Percentiles rank a stretch among this genome's conserved stretches.
Evolutionary conservation across 306 rosid genomes (phyloP).

Genomic region (Adenanthera pavonina): DNA sequence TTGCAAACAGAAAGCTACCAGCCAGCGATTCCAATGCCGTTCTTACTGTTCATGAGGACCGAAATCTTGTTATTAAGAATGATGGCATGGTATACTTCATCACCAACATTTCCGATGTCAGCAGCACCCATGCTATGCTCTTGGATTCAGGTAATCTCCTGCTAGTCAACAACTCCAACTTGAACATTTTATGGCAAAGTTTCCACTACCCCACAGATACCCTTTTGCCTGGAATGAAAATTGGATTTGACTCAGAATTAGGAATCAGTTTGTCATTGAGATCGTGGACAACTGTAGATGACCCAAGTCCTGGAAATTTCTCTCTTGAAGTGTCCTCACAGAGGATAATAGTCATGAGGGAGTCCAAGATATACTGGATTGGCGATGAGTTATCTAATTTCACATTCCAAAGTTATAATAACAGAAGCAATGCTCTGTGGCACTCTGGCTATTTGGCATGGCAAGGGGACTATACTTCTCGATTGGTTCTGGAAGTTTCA

Average conservation of each 20-base stretch:
- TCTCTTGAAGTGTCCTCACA: not conserved
- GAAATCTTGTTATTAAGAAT: slow-evolving; percentile 27
- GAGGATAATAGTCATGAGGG: not conserved
- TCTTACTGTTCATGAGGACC: not conserved
- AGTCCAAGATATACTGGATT: slow-evolving; percentile 17
- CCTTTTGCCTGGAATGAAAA: slow-evolving; percentile 31
- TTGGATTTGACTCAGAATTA: not conserved
- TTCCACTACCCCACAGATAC: slow-evolving; percentile 23
- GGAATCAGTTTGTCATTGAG: not conserved
- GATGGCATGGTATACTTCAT: not conserved
- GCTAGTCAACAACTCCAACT: not conserved
- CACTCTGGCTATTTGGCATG: not conserved
- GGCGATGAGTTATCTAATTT: not conserved
- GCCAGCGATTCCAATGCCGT: not conserved
- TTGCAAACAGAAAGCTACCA: slow-evolving; percentile 18
- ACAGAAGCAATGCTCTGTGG: not conserved
- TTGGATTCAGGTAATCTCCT: slow-evolving; percentile 42
- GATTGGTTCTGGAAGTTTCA: slow-evolving; percentile 33
- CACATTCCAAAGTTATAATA: not conserved
- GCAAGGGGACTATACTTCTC: not conserved
- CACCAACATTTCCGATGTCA: not conserved
- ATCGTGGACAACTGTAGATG: slow-evolving; percentile 9
- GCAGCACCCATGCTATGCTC: slow-evolving; percentile 4
- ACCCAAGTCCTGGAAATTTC: slow-evolving; percentile 29
- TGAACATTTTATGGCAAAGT: slow-evolving; percentile 39